These are phyloP conservation scores for Tephrocybe sp. DNA, from an alignment of 768 basidiomycete species.

Conservation along the genomic window DNA sequence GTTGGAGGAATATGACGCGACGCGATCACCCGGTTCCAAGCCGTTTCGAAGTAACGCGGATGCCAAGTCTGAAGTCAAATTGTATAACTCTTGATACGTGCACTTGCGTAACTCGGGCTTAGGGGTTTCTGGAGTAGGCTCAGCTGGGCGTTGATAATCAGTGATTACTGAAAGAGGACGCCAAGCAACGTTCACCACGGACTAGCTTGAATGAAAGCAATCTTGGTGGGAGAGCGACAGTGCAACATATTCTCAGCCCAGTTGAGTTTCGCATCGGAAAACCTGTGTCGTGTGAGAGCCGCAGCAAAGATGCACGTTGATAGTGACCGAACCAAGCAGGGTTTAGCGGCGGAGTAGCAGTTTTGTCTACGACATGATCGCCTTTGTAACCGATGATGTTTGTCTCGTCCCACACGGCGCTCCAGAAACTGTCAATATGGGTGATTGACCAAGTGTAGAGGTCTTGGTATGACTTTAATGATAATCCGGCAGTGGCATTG, in stretches of 20 bases:
- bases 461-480: constrained; percentile 55
- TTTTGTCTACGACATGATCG: constrained; percentile 51
- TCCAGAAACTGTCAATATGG: constrained; percentile 67
- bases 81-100: constrained; percentile 59
- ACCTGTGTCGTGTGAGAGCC: constrained; percentile 28
- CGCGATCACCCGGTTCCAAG: constrained; percentile 62
- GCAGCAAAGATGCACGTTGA: constrained; percentile 4
- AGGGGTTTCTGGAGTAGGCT: constrained; percentile 52
- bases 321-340: constrained; percentile 55
- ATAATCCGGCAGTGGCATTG: constrained; percentile 44
- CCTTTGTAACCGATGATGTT: constrained; percentile 62
- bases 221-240: constrained; percentile 51
- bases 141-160: constrained; percentile 40
- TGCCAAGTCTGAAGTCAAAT: constrained; percentile 51
- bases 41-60: constrained; percentile 53
- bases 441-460: constrained; percentile 65
- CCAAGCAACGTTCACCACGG: constrained; percentile 27
- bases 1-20: constrained; percentile 78
- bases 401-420: constrained; percentile 68
- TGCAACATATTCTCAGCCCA: constrained; percentile 82
- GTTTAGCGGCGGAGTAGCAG: constrained; percentile 53
- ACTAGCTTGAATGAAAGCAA: constrained; percentile 73
- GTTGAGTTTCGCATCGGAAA: constrained; percentile 61
- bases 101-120: constrained; percentile 40
- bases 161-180: constrained; percentile 4